Conservation (phyloP, 495 filamentous ascomycete species). For the Podospora tetraspora region DNA sequence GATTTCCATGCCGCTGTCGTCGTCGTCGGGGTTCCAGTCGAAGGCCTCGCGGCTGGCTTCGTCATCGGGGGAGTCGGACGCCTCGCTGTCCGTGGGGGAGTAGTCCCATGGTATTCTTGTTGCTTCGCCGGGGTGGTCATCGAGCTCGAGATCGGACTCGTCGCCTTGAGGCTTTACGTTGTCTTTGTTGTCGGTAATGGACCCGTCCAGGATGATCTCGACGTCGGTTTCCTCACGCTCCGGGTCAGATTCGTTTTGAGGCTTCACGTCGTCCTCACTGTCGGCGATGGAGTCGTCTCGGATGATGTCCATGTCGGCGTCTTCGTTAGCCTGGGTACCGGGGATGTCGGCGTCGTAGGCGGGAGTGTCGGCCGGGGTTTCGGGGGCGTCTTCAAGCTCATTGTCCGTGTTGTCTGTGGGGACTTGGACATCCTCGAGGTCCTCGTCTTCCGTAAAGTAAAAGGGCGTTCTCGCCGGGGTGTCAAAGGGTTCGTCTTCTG, state of each 20-base stretch:
- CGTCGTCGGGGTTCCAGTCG: not conserved
- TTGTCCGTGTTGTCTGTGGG: not conserved
- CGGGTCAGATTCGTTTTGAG: not conserved
- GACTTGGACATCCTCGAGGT: not conserved
- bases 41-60: not conserved
- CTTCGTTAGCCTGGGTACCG: not conserved
- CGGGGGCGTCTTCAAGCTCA: not conserved
- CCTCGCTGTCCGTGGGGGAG: not conserved
- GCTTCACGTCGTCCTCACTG: not conserved
- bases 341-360: not conserved
- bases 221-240: not conserved
- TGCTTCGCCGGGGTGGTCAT: not conserved
- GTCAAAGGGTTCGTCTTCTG: not conserved
- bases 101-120: not conserved
- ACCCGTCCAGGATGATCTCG: not conserved
- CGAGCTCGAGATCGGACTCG: not conserved
- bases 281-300: not conserved
- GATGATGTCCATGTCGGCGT: not conserved
- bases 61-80: not conserved
- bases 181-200: not conserved
- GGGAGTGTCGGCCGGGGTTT: not conserved
- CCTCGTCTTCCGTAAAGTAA: not conserved
- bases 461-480: not conserved
- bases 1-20: not conserved
- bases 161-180: not conserved